Percentiles rank a stretch among this genome's conserved stretches.
phyloP scores from a whole-genome alignment of 2,329 filamentous ascomycete species.

The Lojkania enalia region DNA sequence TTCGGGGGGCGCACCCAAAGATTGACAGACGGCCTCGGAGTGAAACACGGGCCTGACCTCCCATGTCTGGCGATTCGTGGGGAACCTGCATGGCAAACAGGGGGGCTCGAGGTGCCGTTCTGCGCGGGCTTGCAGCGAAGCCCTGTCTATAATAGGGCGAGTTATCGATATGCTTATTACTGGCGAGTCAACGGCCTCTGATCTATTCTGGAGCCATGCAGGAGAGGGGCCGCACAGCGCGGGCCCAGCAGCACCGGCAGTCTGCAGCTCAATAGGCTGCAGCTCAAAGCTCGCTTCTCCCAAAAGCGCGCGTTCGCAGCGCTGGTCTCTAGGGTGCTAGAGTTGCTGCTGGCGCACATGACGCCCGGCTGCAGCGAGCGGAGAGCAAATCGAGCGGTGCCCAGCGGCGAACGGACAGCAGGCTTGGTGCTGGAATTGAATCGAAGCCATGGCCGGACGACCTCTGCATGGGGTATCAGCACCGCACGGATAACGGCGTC shows the following conservation, averaged over 20 bases:
- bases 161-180: slow-evolving; percentile 28
- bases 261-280: no score
- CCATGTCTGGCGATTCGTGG: slow-evolving; percentile 46
- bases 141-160: slow-evolving; percentile 24
- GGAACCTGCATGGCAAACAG: slow-evolving; percentile 32
- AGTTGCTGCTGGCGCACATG: slow-evolving; percentile 12
- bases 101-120: slow-evolving; percentile 20
- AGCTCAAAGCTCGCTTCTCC: no score
- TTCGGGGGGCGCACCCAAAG: slow-evolving; percentile 37
- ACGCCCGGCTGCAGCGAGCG: slow-evolving; percentile 9
- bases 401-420: no score
- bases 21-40: slow-evolving; percentile 35
- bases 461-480: neutral
- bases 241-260: neutral
- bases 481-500: neutral
- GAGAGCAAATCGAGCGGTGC: no score
- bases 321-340: no score
- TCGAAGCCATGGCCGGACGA: no score
- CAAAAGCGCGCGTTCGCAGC: no score
- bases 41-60: slow-evolving; percentile 45
- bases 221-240: slow-evolving; percentile 1
- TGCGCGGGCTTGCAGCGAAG: slow-evolving; percentile 18
- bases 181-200: slow-evolving; percentile 16
- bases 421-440: no score
- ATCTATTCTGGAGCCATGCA: slow-evolving; percentile 14